Evolutionary conservation across 306 rosid genomes (phyloP).

Genomic region (Albizia julibrissin): DNA sequence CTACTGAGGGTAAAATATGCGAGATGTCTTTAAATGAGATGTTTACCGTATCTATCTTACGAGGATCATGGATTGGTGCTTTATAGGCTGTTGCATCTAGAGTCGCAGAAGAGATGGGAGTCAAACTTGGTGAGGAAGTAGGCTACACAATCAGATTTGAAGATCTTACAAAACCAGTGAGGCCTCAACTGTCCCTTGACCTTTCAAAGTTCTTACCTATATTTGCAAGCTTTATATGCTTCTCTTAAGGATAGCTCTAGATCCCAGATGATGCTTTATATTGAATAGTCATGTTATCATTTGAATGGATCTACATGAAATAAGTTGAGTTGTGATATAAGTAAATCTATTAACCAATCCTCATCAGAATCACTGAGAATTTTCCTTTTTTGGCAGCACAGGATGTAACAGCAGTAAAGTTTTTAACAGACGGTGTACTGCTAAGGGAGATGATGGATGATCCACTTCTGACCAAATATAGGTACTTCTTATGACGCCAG

Average conservation of each 20-base stretch:
- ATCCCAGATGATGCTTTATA: background rate
- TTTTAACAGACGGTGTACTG: slow-evolving; percentile 89
- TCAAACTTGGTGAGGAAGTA: slow-evolving; percentile 87
- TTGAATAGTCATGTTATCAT: background rate
- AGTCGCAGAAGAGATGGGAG: slow-evolving; percentile 94
- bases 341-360: background rate
- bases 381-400: slow-evolving; percentile 66
- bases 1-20: background rate
- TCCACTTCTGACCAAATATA: slow-evolving; percentile 95
- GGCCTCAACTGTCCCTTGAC: slow-evolving; percentile 17
- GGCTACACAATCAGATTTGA: slow-evolving; percentile 95
- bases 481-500: slow-evolving; percentile 43
- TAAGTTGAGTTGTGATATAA: background rate
- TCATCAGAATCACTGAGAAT: slow-evolving; percentile 27
- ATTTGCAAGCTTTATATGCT: background rate
- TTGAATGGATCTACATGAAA: background rate
- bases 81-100: slow-evolving; percentile 82
- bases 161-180: slow-evolving; percentile 76
- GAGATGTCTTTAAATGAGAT: background rate
- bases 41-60: background rate
- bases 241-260: background rate
- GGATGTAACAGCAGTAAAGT: slow-evolving; percentile 78
- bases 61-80: background rate
- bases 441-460: slow-evolving; percentile 98
- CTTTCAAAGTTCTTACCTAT: background rate